A percentile compares a stretch with the other conserved stretches of the same genome.
phyloP scores from a whole-genome alignment of 371 early-diverging fungal genomes.

The Actinomortierella wolfii region DNA sequence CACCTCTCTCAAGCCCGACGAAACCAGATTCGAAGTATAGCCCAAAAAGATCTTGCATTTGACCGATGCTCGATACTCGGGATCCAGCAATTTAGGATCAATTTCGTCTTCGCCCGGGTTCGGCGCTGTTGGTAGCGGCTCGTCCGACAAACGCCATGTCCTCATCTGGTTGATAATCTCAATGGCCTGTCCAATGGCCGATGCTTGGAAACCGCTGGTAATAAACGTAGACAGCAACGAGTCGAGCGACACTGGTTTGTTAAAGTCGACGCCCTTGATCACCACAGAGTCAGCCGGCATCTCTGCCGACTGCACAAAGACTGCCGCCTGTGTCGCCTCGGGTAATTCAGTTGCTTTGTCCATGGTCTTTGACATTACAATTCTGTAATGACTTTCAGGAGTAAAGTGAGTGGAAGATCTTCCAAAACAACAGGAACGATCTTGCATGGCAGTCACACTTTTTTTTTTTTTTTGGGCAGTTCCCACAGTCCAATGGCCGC shows the following conservation, averaged over 20 bases:
- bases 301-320: slow-evolving; percentile 70
- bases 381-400: too few species aligned
- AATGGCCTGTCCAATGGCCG: slow-evolving; percentile 86
- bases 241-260: slow-evolving; percentile 64
- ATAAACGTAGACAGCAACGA: slow-evolving; percentile 73
- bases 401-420: too few species aligned
- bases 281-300: slow-evolving; percentile 70
- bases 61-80: slow-evolving; percentile 61
- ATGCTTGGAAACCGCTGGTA: slow-evolving; percentile 94
- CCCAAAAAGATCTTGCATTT: slow-evolving; percentile 97
- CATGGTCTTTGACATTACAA: too few species aligned
- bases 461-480: too few species aligned
- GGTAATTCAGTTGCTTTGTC: slow-evolving; percentile 8
- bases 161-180: slow-evolving; percentile 91
- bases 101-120: slow-evolving; percentile 52
- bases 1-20: slow-evolving; percentile 96
- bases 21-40: slow-evolving; percentile 98
- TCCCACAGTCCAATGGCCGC: too few species aligned
- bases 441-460: too few species aligned
- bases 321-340: slow-evolving; percentile 55
- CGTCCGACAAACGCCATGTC: slow-evolving; percentile 87
- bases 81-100: slow-evolving; percentile 68
- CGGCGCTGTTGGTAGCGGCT: slow-evolving; percentile 57
- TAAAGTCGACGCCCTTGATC: slow-evolving; percentile 91
- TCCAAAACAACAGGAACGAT: too few species aligned